Conservation (phyloP, 78 protist species). For the Chrysochromulina parva region DNA sequence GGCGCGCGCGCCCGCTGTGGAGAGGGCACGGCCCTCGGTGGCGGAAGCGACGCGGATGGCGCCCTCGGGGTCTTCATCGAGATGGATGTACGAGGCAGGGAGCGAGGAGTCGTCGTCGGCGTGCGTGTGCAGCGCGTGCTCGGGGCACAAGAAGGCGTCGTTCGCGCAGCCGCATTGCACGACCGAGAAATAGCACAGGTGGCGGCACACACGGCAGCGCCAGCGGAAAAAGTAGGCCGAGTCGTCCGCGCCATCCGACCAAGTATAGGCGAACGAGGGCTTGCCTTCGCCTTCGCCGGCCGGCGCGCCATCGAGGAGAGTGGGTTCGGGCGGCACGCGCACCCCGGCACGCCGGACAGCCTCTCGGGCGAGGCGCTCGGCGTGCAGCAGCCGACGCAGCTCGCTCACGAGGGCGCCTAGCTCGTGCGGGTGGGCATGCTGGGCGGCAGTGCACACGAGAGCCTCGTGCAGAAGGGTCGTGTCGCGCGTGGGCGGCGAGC, state of each 20-base stretch:
- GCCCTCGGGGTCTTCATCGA: not conserved
- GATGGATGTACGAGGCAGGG: not conserved
- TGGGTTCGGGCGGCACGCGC: not conserved
- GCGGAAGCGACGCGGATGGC: not conserved
- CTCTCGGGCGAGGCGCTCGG: not conserved
- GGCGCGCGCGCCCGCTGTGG: not conserved
- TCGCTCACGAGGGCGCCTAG: not conserved
- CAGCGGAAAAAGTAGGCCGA: not conserved
- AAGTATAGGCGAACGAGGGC: no score
- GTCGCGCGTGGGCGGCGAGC: slow-evolving; percentile 28
- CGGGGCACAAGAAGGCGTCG: not conserved
- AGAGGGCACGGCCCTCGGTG: not conserved
- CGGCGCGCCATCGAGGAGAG: not conserved
- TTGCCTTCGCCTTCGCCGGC: not conserved
- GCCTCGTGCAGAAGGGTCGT: slow-evolving; percentile 18
- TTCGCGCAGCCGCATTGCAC: not conserved
- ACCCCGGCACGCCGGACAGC: no score
- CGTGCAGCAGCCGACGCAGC: not conserved
- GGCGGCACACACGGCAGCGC: slow-evolving; percentile 28
- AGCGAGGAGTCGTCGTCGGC: not conserved
- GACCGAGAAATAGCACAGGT: slow-evolving; percentile 2
- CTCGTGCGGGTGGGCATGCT: not conserved
- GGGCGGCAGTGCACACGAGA: not conserved
- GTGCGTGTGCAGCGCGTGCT: not conserved
- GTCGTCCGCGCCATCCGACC: not conserved